A percentile compares a stretch with the other conserved stretches of the same genome.
phyloP scores from a whole-genome alignment of 2,329 filamentous ascomycete species.

The Dryadomyces quercivorus region DNA sequence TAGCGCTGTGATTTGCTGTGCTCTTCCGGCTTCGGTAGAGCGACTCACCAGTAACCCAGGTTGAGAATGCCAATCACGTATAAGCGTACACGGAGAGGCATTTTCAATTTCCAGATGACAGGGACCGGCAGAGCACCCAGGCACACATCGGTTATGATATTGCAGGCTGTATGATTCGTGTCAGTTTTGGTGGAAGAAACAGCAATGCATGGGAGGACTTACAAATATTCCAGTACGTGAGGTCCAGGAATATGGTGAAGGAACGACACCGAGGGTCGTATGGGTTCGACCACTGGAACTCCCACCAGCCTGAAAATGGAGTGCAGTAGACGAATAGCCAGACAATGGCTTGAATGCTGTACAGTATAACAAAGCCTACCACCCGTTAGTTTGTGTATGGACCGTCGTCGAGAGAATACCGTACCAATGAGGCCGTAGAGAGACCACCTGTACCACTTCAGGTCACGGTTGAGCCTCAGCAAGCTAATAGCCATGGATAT shows the following conservation, averaged over 20 bases:
- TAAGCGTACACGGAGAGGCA: slow-evolving; percentile 14
- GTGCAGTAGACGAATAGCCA: slow-evolving; percentile 16
- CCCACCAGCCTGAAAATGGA: slow-evolving; percentile 15
- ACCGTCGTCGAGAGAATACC: not conserved
- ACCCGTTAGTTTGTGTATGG: not conserved
- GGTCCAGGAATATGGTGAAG: slow-evolving; percentile 12
- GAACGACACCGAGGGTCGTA: slow-evolving; percentile 13
- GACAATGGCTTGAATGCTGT: slow-evolving; percentile 12
- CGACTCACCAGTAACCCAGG: slow-evolving; percentile 18
- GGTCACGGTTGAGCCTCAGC: slow-evolving; percentile 12
- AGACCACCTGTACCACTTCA: slow-evolving; percentile 14
- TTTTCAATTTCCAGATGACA: slow-evolving; percentile 18
- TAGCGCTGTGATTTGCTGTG: not conserved
- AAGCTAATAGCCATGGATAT: slow-evolving; percentile 14
- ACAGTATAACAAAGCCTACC: slow-evolving; percentile 10
- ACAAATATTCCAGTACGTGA: slow-evolving; percentile 12
- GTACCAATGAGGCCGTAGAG: slow-evolving; percentile 13
- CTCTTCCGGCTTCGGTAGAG: too few species aligned
- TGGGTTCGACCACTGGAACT: slow-evolving; percentile 15
- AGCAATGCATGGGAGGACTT: not conserved
- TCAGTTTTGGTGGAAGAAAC: not conserved
- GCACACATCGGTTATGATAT: slow-evolving; percentile 19
- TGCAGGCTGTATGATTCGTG: slow-evolving; percentile 13
- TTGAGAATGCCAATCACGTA: slow-evolving; percentile 20
- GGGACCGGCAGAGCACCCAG: slow-evolving; percentile 19